Evolutionary conservation across 768 basidiomycete species (phyloP).

Genomic region (Albatrellus ellisii): DNA sequence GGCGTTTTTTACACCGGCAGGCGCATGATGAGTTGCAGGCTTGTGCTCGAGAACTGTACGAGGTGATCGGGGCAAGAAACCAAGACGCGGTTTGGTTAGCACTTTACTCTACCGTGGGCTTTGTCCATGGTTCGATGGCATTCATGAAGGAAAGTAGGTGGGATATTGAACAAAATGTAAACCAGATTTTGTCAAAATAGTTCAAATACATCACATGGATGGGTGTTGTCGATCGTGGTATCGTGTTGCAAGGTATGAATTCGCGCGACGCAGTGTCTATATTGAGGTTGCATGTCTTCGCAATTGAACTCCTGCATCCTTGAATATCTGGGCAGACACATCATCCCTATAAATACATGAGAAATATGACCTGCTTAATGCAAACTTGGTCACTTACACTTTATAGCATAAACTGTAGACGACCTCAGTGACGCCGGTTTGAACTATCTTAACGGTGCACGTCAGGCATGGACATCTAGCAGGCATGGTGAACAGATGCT

Average conservation of each 20-base stretch:
- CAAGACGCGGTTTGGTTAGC: slow-evolving; percentile 80
- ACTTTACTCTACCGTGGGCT: slow-evolving; percentile 39
- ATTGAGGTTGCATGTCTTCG: slow-evolving; percentile 59
- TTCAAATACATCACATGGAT: too few relatives aligned
- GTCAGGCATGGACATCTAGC: slow-evolving; percentile 92
- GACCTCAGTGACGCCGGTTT: slow-evolving; percentile 82
- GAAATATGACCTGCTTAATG: too few relatives aligned
- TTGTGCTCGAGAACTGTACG: slow-evolving; percentile 52
- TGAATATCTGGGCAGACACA: slow-evolving; percentile 64
- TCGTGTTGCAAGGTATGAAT: too few relatives aligned
- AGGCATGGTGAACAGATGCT: too few relatives aligned
- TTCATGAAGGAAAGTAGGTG: slow-evolving; percentile 48
- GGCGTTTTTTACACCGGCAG: slow-evolving; percentile 58
- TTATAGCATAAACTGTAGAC: slow-evolving; percentile 94
- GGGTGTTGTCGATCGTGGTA: too few relatives aligned
- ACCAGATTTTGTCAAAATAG: too few relatives aligned
- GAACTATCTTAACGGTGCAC: slow-evolving; percentile 96
- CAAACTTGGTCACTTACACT: slow-evolving; percentile 45
- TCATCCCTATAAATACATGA: slow-evolving; percentile 46
- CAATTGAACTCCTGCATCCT: slow-evolving; percentile 72
- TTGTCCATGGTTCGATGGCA: slow-evolving; percentile 25
- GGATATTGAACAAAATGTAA: slow-evolving; percentile 39
- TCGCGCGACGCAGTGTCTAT: too few relatives aligned
- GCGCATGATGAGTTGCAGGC: slow-evolving; percentile 66
- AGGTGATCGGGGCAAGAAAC: slow-evolving; percentile 44